Evolutionary conservation across 371 early-diverging fungal species (phyloP).

Genomic region (Rhizopus arrhizus): DNA sequence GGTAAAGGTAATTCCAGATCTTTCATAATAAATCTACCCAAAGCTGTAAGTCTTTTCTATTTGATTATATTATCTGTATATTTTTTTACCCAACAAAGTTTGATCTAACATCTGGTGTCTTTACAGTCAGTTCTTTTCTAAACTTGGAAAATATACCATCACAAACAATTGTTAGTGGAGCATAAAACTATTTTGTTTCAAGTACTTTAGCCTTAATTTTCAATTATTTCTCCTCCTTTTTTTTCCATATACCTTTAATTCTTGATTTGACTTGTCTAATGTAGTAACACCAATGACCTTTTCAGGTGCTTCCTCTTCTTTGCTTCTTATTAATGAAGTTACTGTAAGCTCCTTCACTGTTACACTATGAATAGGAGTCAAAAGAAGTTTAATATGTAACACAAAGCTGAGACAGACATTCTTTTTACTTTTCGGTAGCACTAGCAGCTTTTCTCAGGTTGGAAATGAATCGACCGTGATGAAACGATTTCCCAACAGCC

Average conservation of each 20-base stretch:
- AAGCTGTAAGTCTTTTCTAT: not conserved
- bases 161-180: slow-evolving; percentile 83
- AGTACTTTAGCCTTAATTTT: not conserved
- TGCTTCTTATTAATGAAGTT: slow-evolving; percentile 46
- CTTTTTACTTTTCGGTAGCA: slow-evolving; percentile 51
- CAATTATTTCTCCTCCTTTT: not conserved
- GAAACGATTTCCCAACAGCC: slow-evolving; percentile 79
- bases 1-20: slow-evolving; percentile 76
- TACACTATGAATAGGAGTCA: slow-evolving; percentile 52
- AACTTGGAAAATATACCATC: slow-evolving; percentile 95
- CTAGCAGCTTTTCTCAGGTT: slow-evolving; percentile 76
- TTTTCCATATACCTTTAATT: slow-evolving; percentile 20
- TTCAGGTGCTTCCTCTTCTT: slow-evolving; percentile 44
- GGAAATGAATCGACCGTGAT: slow-evolving; percentile 92
- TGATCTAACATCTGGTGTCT: slow-evolving; percentile 62
- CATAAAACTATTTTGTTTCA: slow-evolving; percentile 41
- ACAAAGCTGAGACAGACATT: not conserved
- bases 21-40: slow-evolving; percentile 53
- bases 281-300: slow-evolving; percentile 60
- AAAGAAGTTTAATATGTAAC: not conserved
- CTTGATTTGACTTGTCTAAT: slow-evolving; percentile 28
- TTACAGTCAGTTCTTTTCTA: slow-evolving; percentile 71
- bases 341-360: slow-evolving; percentile 78
- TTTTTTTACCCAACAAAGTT: slow-evolving; percentile 78
- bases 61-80: not conserved